Percentiles rank a stretch among this genome's conserved stretches.
These are phyloP conservation scores for Didymella glomerata DNA, from an alignment of 2,329 filamentous ascomycete genomes.

Conservation along the genomic window DNA sequence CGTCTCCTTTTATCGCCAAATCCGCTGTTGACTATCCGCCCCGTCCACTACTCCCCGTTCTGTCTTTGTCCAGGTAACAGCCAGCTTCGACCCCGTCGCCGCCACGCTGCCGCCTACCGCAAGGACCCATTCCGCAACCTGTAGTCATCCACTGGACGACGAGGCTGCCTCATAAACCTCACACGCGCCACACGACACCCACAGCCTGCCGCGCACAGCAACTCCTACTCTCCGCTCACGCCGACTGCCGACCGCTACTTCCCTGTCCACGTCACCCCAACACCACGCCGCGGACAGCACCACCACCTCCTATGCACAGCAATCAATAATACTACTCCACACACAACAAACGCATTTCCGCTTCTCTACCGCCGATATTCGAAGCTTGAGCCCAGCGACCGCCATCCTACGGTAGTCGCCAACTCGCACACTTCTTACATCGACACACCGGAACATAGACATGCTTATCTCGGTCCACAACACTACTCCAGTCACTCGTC, in stretches of 20 bases:
- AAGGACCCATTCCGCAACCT: slow-evolving; percentile 32
- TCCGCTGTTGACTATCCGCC: slow-evolving; percentile 27
- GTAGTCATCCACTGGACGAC: slow-evolving; percentile 28
- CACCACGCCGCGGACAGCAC: slow-evolving; percentile 27
- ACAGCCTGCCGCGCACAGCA: slow-evolving; percentile 1
- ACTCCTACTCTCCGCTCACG: slow-evolving; percentile 22
- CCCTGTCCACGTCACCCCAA: slow-evolving; percentile 36
- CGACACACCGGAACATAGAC: slow-evolving; percentile 39
- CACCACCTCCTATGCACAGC: slow-evolving; percentile 30
- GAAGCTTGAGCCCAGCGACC: slow-evolving; percentile 43
- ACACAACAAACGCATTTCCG: slow-evolving; percentile 23
- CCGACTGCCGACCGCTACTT: slow-evolving; percentile 41
- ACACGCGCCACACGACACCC: slow-evolving; percentile 13
- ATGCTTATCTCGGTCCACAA: slow-evolving; percentile 47
- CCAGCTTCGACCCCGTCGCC: slow-evolving; percentile 38
- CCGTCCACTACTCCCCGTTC: slow-evolving; percentile 24
- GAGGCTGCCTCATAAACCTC: slow-evolving; percentile 27
- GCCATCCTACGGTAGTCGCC: slow-evolving; percentile 36
- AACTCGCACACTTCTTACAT: slow-evolving; percentile 40
- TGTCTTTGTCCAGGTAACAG: slow-evolving; percentile 40
- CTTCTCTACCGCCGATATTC: slow-evolving; percentile 28
- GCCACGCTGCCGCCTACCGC: slow-evolving; percentile 42
- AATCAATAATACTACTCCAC: slow-evolving; percentile 41
- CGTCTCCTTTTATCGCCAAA: slow-evolving; percentile 31
- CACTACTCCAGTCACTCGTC: slow-evolving; percentile 55